These are phyloP conservation scores for Escovopsis weberi DNA, from an alignment of 2,329 filamentous ascomycete species.

Conservation along the genomic window DNA sequence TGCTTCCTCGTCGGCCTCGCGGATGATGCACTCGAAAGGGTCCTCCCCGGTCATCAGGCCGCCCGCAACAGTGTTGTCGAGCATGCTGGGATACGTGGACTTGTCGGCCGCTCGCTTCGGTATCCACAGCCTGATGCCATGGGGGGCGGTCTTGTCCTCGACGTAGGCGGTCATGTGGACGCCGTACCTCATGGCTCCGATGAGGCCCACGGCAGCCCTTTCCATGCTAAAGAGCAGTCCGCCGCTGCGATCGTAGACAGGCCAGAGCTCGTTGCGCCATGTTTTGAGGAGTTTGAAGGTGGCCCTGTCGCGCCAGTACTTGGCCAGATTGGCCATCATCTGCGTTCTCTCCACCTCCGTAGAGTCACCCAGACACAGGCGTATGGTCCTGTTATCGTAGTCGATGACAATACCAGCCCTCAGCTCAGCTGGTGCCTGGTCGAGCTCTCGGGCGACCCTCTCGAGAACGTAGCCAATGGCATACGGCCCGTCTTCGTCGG, in stretches of 20 bases:
- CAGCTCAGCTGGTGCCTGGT: constrained; percentile 30
- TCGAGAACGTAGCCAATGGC: constrained; percentile 49
- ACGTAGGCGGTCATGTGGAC: constrained; percentile 70
- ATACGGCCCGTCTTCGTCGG: constrained; percentile 46
- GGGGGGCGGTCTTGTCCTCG: constrained; percentile 19
- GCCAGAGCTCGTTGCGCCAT: constrained; percentile 72
- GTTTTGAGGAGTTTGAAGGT: constrained; percentile 61
- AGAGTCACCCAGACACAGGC: constrained; percentile 38
- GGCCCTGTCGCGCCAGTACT: constrained; percentile 53
- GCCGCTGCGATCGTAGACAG: constrained; percentile 53
- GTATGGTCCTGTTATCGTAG: constrained; percentile 44
- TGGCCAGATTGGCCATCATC: constrained; percentile 39
- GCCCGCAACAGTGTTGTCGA: constrained; percentile 89
- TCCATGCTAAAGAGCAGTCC: constrained; percentile 62
- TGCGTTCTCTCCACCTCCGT: constrained; percentile 49
- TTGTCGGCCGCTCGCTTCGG: constrained; percentile 63
- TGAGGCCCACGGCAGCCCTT: constrained; percentile 55
- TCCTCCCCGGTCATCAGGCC: constrained; percentile 64
- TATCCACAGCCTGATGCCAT: constrained; percentile 69
- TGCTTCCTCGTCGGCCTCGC: constrained; percentile 84
- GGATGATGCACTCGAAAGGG: constrained; percentile 67
- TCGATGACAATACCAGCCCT: constrained; percentile 49
- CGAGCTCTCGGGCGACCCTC: constrained; percentile 33
- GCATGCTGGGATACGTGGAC: constrained; percentile 77
- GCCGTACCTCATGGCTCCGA: constrained; percentile 66